These are phyloP conservation scores for Claviceps arundinis DNA, from an alignment of 2,329 filamentous ascomycete species.

Conservation along the genomic window DNA sequence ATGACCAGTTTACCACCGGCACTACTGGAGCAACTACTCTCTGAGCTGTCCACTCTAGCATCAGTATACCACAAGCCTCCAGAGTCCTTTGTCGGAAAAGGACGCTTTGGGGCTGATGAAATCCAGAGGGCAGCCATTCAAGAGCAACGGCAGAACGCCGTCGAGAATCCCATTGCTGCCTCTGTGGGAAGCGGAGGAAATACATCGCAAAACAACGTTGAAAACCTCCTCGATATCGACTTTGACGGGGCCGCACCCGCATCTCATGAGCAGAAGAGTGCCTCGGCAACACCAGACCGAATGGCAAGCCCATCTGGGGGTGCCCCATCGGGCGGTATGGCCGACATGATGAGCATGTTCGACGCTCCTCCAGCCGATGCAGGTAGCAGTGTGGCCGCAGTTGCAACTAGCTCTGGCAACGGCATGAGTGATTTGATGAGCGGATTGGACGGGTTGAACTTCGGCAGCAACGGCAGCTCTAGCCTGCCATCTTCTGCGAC, in stretches of 20 bases:
- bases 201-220: conserved; percentile 60
- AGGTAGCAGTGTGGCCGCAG: conserved; percentile 22
- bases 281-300: conserved; percentile 52
- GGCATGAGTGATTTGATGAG: conserved; percentile 82
- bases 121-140: conserved; percentile 93
- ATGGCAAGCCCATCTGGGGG: conserved; percentile 47
- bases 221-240: conserved; percentile 92
- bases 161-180: conserved; percentile 87
- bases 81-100: conserved; percentile 94
- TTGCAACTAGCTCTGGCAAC: conserved; percentile 27
- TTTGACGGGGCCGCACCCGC: conserved; percentile 89
- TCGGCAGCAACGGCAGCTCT: conserved; percentile 39
- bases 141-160: conserved; percentile 84
- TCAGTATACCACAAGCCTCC: conserved; percentile 98
- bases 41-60: conserved; percentile 83
- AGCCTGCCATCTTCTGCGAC: conserved; percentile 52
- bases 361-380: conserved; percentile 46
- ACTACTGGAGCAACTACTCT: conserved; percentile 79
- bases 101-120: conserved; percentile 82
- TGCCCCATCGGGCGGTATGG: conserved; percentile 35
- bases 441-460: conserved; percentile 70
- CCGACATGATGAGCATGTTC: conserved; percentile 57
- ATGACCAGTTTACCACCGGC: conserved; percentile 77
- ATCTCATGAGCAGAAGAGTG: conserved; percentile 50
- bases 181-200: conserved; percentile 49